These are phyloP conservation scores for Pseudisothecium myosuroides DNA, from an alignment of 225 moss, liverwort and hornwort species.

Conservation along the genomic window DNA sequence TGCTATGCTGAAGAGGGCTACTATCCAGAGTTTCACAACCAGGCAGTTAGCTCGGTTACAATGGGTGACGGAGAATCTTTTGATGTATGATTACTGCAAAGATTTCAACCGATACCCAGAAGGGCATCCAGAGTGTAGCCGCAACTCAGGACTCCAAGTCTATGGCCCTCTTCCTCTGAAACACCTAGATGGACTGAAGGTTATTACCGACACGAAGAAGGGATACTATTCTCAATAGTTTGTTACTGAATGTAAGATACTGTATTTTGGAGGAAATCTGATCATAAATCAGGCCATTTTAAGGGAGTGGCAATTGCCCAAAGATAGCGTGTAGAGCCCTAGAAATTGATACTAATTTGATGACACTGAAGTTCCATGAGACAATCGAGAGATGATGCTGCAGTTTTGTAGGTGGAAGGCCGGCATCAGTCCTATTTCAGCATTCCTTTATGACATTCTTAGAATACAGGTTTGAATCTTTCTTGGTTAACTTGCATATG, in stretches of 20 bases:
- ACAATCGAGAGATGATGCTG: neutral
- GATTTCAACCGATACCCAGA: slow-evolving; percentile 37
- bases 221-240: slow-evolving; percentile 23
- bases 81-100: slow-evolving; percentile 54
- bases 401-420: slow-evolving; percentile 8
- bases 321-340: neutral
- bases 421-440: neutral
- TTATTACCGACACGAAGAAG: slow-evolving; percentile 1
- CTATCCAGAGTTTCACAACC: slow-evolving; percentile 17
- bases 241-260: slow-evolving; percentile 1
- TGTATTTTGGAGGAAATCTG: slow-evolving; percentile 1
- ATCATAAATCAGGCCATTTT: neutral
- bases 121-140: slow-evolving; percentile 40
- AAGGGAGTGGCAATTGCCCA: slow-evolving; percentile 18
- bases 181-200: slow-evolving; percentile 19
- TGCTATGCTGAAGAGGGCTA: slow-evolving; percentile 25
- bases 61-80: slow-evolving; percentile 46
- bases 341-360: neutral
- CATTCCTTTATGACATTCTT: neutral
- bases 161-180: slow-evolving; percentile 41
- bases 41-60: slow-evolving; percentile 43
- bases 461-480: slow-evolving; percentile 5
- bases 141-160: slow-evolving; percentile 39
- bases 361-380: neutral
- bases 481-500: neutral